phyloP scores from a whole-genome alignment of 169 alveolate genomes.

The Theileria annulata region DNA sequence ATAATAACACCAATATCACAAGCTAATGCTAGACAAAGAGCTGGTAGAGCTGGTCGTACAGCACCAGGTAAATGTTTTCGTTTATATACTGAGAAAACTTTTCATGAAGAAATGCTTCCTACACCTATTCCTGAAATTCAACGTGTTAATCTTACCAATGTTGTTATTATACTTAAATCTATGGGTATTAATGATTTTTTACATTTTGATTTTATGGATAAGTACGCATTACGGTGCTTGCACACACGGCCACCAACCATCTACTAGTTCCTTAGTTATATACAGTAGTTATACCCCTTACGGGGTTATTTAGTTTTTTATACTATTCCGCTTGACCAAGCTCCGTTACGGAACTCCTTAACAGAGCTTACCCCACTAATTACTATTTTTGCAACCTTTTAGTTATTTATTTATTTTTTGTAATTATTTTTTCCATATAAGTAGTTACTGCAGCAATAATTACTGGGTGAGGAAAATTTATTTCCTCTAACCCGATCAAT shows the following conservation, averaged over 20 bases:
- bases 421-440: too few species aligned
- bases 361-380: too few species aligned
- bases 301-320: not conserved
- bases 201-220: slow-evolving; percentile 99
- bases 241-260: slow-evolving; percentile 86
- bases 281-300: too few species aligned
- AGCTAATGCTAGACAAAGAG: slow-evolving; percentile 98
- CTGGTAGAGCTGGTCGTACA: slow-evolving; percentile 99
- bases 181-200: slow-evolving; percentile 99
- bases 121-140: slow-evolving; percentile 99
- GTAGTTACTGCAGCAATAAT: too few species aligned
- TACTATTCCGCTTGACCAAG: too few species aligned
- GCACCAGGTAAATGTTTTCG: slow-evolving; percentile 99
- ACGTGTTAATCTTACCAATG: slow-evolving; percentile 97
- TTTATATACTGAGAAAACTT: slow-evolving; percentile 98
- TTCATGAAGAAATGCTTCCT: slow-evolving; percentile 97
- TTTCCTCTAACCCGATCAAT: too few species aligned
- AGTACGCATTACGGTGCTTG: not conserved
- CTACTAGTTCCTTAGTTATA: not conserved
- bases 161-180: slow-evolving; percentile 97
- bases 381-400: too few species aligned
- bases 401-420: too few species aligned
- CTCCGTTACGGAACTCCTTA: too few species aligned
- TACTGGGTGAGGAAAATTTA: too few species aligned
- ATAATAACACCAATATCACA: slow-evolving; percentile 96